These are phyloP conservation scores for Blastocystis sp. DNA, from an alignment of 352 stramenopile genomes.

Conservation along the genomic window DNA sequence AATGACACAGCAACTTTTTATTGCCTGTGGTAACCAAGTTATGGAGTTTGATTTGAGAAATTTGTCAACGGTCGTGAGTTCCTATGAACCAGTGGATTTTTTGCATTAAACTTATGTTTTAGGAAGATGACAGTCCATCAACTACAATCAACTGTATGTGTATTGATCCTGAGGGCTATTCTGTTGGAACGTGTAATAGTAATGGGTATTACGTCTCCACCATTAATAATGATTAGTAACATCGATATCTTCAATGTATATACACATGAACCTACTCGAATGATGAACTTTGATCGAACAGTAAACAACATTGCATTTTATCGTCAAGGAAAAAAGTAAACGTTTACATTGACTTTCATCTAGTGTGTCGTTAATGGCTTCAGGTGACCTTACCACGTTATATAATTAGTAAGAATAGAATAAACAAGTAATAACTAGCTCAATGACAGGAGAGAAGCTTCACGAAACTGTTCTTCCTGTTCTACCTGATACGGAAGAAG, in stretches of 20 bases:
- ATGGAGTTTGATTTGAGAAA: conserved; percentile 29
- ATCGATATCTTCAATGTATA: conserved; percentile 36
- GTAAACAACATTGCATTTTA: conserved; percentile 26
- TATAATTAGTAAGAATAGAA: background rate
- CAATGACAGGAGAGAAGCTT: conserved; percentile 19
- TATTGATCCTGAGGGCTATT: conserved; percentile 33
- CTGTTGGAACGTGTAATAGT: conserved; percentile 4
- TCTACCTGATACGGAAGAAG: conserved; percentile 9
- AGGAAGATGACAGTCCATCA: background rate
- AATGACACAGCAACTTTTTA: background rate
- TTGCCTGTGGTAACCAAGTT: conserved; percentile 18
- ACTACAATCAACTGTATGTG: conserved; percentile 10
- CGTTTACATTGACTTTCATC: background rate
- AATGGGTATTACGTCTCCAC: background rate
- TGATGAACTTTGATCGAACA: conserved; percentile 21
- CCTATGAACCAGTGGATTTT: background rate
- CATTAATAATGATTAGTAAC: background rate
- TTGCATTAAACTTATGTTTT: background rate
- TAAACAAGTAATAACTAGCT: background rate
- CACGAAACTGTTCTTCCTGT: conserved; percentile 1
- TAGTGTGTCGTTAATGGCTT: conserved; percentile 16
- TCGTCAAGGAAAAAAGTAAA: conserved; percentile 18
- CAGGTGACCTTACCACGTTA: conserved; percentile 1
- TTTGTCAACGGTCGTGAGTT: background rate
- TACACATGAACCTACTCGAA: conserved; percentile 11